Conservation (phyloP, 352 stramenopile genomes). For the Pythium myriotylum region DNA sequence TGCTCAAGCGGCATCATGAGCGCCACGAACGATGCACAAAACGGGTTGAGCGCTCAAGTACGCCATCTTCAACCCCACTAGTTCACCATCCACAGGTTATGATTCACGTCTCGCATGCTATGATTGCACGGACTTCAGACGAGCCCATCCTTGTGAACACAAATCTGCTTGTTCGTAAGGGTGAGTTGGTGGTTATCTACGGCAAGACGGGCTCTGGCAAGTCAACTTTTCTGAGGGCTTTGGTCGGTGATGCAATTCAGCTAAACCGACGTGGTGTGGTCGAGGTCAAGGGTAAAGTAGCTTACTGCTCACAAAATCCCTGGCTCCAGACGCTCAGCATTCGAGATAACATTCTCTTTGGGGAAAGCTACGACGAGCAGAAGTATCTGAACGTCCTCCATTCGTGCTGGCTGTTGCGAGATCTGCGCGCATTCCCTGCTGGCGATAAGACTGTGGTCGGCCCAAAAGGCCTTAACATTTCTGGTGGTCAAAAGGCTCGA, state of each 20-base stretch:
- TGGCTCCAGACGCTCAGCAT: slow-evolving; percentile 93
- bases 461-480: slow-evolving; percentile 93
- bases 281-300: slow-evolving; percentile 33
- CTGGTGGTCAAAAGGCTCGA: slow-evolving; percentile 86
- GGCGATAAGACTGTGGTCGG: slow-evolving; percentile 93
- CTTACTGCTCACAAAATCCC: slow-evolving; percentile 75
- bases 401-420: slow-evolving; percentile 74
- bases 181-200: slow-evolving; percentile 37
- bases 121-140: slow-evolving; percentile 16
- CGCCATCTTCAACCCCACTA: slow-evolving; percentile 8
- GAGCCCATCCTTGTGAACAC: slow-evolving; percentile 20
- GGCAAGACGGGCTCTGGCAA: slow-evolving; percentile 35
- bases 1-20: slow-evolving; percentile 4
- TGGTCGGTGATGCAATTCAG: slow-evolving; percentile 30
- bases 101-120: slow-evolving; percentile 21
- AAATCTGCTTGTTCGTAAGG: slow-evolving; percentile 23
- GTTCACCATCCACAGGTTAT: slow-evolving; percentile 14
- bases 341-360: slow-evolving; percentile 93
- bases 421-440: slow-evolving; percentile 73
- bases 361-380: slow-evolving; percentile 37
- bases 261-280: slow-evolving; percentile 20
- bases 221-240: slow-evolving; percentile 29
- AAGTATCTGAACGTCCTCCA: slow-evolving; percentile 48
- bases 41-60: slow-evolving; percentile 12
- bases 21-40: slow-evolving; percentile 4